A percentile compares a stretch with the other conserved stretches of the same genome.
Evolutionary conservation across 2,329 filamentous ascomycete species (phyloP).

Genomic region (Claviceps capensis): DNA sequence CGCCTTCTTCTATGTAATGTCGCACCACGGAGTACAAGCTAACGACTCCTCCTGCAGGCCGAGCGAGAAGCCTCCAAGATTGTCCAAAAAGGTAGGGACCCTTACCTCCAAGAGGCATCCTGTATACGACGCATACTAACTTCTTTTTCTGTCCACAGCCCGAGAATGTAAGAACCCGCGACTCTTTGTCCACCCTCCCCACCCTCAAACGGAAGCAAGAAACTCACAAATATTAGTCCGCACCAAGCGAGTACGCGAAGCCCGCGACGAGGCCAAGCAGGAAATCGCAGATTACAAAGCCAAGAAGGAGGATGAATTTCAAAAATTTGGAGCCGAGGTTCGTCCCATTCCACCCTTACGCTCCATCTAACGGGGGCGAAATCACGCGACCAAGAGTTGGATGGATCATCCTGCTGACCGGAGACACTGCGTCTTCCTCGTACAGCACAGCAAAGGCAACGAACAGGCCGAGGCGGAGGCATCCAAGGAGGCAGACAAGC

Average conservation of each 20-base stretch:
- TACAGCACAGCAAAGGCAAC: conserved; percentile 84
- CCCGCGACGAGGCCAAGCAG: conserved; percentile 90
- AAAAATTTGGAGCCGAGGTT: conserved; percentile 73
- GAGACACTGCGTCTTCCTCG: background rate
- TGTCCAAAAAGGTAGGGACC: conserved; percentile 71
- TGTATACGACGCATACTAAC: background rate
- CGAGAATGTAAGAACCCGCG: conserved; percentile 65
- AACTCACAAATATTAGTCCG: conserved; percentile 36
- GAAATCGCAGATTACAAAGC: conserved; percentile 89
- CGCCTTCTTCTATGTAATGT: background rate
- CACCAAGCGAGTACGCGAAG: conserved; percentile 94
- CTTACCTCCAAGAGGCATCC: background rate
- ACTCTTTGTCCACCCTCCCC: background rate
- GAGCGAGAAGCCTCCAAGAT: conserved; percentile 99
- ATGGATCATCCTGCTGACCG: no score
- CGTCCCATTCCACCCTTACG: conserved; percentile 1
- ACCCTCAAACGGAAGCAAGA: background rate
- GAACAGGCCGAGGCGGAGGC: conserved; percentile 63
- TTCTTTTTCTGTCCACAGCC: conserved; percentile 33
- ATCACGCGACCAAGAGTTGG: no score
- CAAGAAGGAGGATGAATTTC: conserved; percentile 87
- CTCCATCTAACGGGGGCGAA: background rate
- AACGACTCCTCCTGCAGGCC: conserved; percentile 42
- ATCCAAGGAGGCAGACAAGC: conserved; percentile 63
- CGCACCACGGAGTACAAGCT: background rate